Evolutionary conservation across 2,329 filamentous ascomycete genomes (phyloP).

Genomic region (Periconia digitata): DNA sequence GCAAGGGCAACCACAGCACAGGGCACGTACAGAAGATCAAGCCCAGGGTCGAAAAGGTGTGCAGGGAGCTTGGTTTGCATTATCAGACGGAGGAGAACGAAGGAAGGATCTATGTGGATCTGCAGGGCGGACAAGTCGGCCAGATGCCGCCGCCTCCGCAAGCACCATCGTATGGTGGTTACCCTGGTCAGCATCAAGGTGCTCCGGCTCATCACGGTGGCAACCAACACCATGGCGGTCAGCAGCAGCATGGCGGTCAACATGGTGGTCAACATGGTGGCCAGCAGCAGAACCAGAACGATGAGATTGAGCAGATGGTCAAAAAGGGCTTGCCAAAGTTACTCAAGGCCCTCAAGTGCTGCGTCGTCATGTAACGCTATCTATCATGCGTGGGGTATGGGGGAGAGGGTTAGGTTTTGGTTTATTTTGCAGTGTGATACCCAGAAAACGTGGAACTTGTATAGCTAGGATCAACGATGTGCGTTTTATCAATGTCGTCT

Average conservation of each 20-base stretch:
- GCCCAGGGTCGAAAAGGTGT: slow-evolving; percentile 87
- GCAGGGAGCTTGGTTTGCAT: slow-evolving; percentile 77
- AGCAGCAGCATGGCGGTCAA: slow-evolving; percentile 38
- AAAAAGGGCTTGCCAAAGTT: slow-evolving; percentile 63
- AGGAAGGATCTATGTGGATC: slow-evolving; percentile 84
- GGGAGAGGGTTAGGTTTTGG: too few relatives aligned
- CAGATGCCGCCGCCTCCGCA: slow-evolving; percentile 42
- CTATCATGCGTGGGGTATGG: not conserved
- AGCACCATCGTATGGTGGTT: slow-evolving; percentile 38
- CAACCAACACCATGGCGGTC: slow-evolving; percentile 47
- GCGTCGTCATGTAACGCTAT: slow-evolving; percentile 67
- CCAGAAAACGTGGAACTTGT: too few relatives aligned
- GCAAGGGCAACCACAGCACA: slow-evolving; percentile 85
- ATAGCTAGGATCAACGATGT: too few relatives aligned
- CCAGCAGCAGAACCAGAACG: slow-evolving; percentile 51
- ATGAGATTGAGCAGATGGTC: slow-evolving; percentile 62
- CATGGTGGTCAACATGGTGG: slow-evolving; percentile 35
- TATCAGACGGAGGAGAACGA: slow-evolving; percentile 87
- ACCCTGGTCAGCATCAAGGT: slow-evolving; percentile 40
- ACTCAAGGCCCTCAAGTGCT: slow-evolving; percentile 70
- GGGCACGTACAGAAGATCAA: slow-evolving; percentile 91
- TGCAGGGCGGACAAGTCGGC: slow-evolving; percentile 67
- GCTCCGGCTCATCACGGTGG: slow-evolving; percentile 34
- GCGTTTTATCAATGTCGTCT: too few relatives aligned
- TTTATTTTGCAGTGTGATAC: slow-evolving; percentile 7